Evolutionary conservation across 371 early-diverging fungal genomes (phyloP).

Genomic region (Mucor indicus): DNA sequence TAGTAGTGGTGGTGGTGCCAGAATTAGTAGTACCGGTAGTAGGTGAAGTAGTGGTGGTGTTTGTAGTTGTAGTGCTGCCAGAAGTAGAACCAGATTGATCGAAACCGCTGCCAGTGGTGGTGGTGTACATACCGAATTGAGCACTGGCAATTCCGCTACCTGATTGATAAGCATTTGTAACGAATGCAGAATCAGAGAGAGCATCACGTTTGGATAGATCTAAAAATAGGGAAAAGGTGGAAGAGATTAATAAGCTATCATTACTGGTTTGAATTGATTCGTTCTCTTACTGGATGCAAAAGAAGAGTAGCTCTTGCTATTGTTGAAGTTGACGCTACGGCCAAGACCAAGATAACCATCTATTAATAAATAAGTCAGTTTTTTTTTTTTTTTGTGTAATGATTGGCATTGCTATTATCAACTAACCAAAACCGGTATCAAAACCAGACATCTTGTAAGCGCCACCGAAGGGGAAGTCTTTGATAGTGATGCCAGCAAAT

Average conservation of each 20-base stretch:
- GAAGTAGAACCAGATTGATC: constrained; percentile 16
- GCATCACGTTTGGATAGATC: constrained; percentile 29
- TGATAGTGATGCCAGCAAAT: constrained; percentile 32
- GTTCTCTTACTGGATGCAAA: constrained; percentile 1
- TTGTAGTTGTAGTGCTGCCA: neutral
- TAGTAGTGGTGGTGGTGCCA: constrained; percentile 1
- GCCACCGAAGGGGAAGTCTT: constrained; percentile 42
- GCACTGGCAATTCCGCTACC: constrained; percentile 34
- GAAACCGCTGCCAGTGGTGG: constrained; percentile 18
- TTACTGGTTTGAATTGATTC: neutral
- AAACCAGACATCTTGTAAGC: constrained; percentile 47
- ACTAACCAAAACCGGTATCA: constrained; percentile 39
- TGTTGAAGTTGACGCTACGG: constrained; percentile 33
- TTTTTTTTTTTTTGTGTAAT: neutral
- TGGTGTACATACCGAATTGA: constrained; percentile 43
- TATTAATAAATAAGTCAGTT: neutral
- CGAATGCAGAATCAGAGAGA: constrained; percentile 31
- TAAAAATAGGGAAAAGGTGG: neutral
- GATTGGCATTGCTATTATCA: neutral
- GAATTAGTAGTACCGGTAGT: constrained; percentile 1
- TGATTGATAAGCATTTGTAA: constrained; percentile 37
- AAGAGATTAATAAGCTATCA: neutral
- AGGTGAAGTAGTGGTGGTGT: neutral
- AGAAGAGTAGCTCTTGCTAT: constrained; percentile 6
- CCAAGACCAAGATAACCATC: constrained; percentile 50